These are phyloP conservation scores for Furculomyces boomerangus DNA, from an alignment of 371 early-diverging fungal species.

Conservation along the genomic window DNA sequence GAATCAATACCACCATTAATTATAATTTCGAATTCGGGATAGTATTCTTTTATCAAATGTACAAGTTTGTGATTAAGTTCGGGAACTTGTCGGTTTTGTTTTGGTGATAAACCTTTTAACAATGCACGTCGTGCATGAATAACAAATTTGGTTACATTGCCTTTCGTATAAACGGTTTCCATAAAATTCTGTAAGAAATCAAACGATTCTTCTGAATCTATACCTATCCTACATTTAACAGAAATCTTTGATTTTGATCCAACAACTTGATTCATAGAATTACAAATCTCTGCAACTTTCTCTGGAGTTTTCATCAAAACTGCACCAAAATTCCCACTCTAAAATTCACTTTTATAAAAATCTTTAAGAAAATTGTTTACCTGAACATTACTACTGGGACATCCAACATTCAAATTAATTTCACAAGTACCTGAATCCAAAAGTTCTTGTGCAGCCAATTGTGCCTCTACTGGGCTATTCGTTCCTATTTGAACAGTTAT, in stretches of 20 bases:
- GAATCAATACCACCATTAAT: slow-evolving; percentile 69
- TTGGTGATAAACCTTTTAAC: slow-evolving; percentile 64
- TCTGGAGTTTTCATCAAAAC: slow-evolving; percentile 52
- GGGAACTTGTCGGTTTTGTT: slow-evolving; percentile 68
- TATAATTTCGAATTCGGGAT: slow-evolving; percentile 40
- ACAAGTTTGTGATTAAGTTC: slow-evolving; percentile 60
- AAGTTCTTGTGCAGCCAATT: slow-evolving; percentile 10
- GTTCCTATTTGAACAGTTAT: slow-evolving; percentile 23
- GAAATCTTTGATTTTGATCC: slow-evolving; percentile 30
- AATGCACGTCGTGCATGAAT: slow-evolving; percentile 79
- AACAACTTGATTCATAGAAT: slow-evolving; percentile 28
- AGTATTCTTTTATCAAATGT: slow-evolving; percentile 36
- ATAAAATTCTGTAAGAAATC: slow-evolving; percentile 35
- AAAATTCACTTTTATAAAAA: background rate
- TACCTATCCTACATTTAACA: slow-evolving; percentile 58
- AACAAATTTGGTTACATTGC: slow-evolving; percentile 35
- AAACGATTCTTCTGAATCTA: slow-evolving; percentile 46
- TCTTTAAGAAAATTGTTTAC: slow-evolving; percentile 5
- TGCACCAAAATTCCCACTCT: slow-evolving; percentile 41
- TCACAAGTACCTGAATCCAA: slow-evolving; percentile 25
- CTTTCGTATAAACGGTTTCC: slow-evolving; percentile 21
- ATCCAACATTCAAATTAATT: slow-evolving; percentile 57
- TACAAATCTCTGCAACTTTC: slow-evolving; percentile 34
- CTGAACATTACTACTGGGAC: slow-evolving; percentile 54
- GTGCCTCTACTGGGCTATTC: slow-evolving; percentile 11